Conservation (phyloP, 192 early-diverging fungal species). For the Mortierella claussenii region DNA sequence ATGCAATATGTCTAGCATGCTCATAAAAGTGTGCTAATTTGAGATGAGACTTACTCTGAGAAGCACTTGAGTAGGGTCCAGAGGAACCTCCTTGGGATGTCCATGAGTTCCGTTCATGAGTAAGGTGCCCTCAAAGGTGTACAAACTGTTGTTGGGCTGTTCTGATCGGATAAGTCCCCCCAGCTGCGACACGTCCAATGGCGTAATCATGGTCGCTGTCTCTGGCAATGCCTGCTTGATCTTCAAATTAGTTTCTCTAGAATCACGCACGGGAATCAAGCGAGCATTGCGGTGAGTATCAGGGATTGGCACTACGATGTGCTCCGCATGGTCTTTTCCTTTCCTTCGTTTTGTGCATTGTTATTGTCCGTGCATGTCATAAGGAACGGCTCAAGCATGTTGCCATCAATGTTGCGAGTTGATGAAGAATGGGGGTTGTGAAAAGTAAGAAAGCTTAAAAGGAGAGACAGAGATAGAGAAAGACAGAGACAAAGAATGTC, state of each 20-base stretch:
- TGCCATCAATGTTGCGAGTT: too few relatives aligned
- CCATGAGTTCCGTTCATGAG: conserved; percentile 60
- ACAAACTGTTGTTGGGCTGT: conserved; percentile 95
- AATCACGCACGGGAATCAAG: background rate
- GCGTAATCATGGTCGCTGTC: conserved; percentile 78
- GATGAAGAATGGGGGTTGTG: too few relatives aligned
- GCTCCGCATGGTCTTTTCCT: too few relatives aligned
- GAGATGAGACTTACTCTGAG: conserved; percentile 64
- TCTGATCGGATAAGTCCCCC: conserved; percentile 89
- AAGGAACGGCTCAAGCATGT: too few relatives aligned
- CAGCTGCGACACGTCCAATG: conserved; percentile 70
- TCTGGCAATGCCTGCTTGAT: conserved; percentile 94
- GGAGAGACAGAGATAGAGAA: background rate
- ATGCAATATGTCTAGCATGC: background rate
- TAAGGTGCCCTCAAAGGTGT: conserved; percentile 91
- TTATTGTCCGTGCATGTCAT: too few relatives aligned
- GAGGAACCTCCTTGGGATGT: conserved; percentile 73
- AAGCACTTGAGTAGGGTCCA: conserved; percentile 94
- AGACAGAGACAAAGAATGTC: too few relatives aligned
- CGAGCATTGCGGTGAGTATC: too few relatives aligned
- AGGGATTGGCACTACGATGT: too few relatives aligned
- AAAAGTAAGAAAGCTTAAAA: background rate
- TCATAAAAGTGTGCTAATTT: background rate
- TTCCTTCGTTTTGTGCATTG: too few relatives aligned
- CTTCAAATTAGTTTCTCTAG: conserved; percentile 96